Evolutionary conservation across 2,329 filamentous ascomycete genomes (phyloP).

Genomic region (Byssochlamys sp.): DNA sequence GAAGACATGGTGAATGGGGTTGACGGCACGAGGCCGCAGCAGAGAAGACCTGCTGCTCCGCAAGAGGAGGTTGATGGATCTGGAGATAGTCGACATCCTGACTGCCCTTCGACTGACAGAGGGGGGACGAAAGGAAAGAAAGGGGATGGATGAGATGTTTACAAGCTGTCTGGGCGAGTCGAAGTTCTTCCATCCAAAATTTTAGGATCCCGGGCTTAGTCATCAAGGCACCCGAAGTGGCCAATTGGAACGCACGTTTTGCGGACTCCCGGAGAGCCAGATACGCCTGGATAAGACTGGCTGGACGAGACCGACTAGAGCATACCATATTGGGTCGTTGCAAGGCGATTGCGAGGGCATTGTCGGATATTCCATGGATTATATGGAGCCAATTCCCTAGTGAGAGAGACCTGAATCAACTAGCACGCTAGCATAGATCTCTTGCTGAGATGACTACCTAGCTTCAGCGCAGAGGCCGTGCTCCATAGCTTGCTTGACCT

Average conservation of each 20-base stretch:
- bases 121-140: slow-evolving; percentile 13
- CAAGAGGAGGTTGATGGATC: slow-evolving; percentile 67
- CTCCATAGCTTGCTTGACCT: background rate
- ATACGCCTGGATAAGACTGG: background rate
- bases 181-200: slow-evolving; percentile 23
- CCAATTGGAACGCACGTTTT: slow-evolving; percentile 25
- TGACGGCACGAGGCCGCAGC: slow-evolving; percentile 56
- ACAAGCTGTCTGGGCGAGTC: slow-evolving; percentile 9
- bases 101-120: slow-evolving; percentile 23
- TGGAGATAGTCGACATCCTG: slow-evolving; percentile 72
- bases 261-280: slow-evolving; percentile 13
- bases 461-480: background rate
- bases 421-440: too few relatives aligned
- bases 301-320: background rate
- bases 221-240: slow-evolving; percentile 10
- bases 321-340: background rate
- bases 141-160: slow-evolving; percentile 15
- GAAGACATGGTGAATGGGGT: slow-evolving; percentile 59
- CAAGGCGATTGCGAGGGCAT: background rate
- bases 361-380: background rate
- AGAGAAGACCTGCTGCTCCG: slow-evolving; percentile 71
- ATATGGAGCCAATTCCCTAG: too few relatives aligned
- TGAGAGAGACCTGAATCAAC: background rate
- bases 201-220: slow-evolving; percentile 29
- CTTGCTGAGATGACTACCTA: background rate